These are phyloP conservation scores for Colletotrichum sp. DNA, from an alignment of 2,329 filamentous ascomycete genomes.

Conservation along the genomic window DNA sequence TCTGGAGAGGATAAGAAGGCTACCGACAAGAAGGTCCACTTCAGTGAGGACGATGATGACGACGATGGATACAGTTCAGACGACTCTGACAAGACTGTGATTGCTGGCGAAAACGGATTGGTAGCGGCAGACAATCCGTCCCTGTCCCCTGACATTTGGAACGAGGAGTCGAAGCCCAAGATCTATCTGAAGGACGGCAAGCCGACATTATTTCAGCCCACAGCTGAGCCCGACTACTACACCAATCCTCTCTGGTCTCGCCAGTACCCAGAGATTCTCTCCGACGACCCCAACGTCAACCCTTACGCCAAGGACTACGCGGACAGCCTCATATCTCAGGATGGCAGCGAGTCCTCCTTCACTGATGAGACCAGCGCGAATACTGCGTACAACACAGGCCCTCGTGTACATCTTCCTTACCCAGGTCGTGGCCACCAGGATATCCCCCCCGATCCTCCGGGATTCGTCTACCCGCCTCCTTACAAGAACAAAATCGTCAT, in stretches of 20 bases:
- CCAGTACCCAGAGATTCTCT: conserved; percentile 16
- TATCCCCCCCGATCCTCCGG: not conserved
- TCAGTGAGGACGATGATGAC: not conserved
- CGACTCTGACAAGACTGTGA: not conserved
- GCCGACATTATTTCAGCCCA: conserved; percentile 9
- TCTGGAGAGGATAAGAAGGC: not conserved
- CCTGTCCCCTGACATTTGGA: conserved; percentile 6
- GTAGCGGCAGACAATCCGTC: not conserved
- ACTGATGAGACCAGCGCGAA: not conserved
- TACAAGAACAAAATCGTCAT: conserved; percentile 5
- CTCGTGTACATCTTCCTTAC: not conserved
- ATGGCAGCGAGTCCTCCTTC: not conserved
- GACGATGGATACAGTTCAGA: not conserved
- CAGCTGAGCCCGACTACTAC: not conserved
- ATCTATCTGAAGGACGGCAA: conserved; percentile 15
- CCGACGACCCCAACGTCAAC: not conserved
- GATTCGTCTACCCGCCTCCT: not conserved
- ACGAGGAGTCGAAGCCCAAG: conserved; percentile 8
- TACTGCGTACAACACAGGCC: not conserved
- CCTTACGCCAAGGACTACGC: not conserved
- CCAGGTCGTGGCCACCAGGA: not conserved
- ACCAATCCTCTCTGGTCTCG: conserved; percentile 16
- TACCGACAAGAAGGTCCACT: conserved; percentile 13
- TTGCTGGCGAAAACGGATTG: not conserved
- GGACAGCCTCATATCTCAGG: not conserved